A percentile compares a stretch with the other conserved stretches of the same genome.
Evolutionary conservation across 805 yeast genomes (phyloP).

Genomic region (Starmerella sp.): DNA sequence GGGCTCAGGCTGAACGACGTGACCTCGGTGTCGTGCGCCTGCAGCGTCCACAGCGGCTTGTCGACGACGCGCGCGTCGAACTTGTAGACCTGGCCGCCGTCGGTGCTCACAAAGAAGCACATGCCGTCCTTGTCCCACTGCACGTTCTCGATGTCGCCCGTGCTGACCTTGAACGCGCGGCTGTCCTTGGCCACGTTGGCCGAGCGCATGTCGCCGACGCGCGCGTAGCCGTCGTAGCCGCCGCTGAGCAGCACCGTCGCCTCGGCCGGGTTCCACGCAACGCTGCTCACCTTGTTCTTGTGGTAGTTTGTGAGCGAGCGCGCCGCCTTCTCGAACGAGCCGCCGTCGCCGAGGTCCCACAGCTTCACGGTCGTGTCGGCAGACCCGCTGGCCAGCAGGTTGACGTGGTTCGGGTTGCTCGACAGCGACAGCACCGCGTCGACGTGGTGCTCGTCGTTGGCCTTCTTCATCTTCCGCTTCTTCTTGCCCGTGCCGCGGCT

Average conservation of each 20-base stretch:
- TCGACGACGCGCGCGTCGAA: slow-evolving; percentile 64
- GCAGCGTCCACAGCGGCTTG: slow-evolving; percentile 82
- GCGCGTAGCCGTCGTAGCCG: slow-evolving; percentile 75
- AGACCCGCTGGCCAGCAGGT: slow-evolving; percentile 83
- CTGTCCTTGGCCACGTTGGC: slow-evolving; percentile 44
- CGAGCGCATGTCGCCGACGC: slow-evolving; percentile 72
- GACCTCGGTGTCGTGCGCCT: slow-evolving; percentile 93
- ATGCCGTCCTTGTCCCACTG: slow-evolving; percentile 53
- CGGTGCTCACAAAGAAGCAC: slow-evolving; percentile 76
- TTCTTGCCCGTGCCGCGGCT: slow-evolving; percentile 28
- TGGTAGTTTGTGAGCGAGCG: slow-evolving; percentile 64
- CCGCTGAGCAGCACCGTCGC: slow-evolving; percentile 61
- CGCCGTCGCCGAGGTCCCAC: slow-evolving; percentile 71
- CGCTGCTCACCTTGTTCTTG: slow-evolving; percentile 68
- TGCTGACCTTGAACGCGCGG: slow-evolving; percentile 47
- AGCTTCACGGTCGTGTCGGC: slow-evolving; percentile 91
- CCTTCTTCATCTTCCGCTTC: slow-evolving; percentile 43
- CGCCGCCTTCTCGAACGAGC: slow-evolving; percentile 45
- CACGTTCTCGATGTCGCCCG: slow-evolving; percentile 74
- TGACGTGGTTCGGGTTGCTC: slow-evolving; percentile 69
- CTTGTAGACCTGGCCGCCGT: slow-evolving; percentile 76
- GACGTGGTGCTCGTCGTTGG: slow-evolving; percentile 67
- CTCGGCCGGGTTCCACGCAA: slow-evolving; percentile 66
- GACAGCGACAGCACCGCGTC: slow-evolving; percentile 86
- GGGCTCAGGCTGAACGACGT: slow-evolving; percentile 65